Evolutionary conservation across 2,329 filamentous ascomycete species (phyloP).

Genomic region (Aspergillus luchuensis): DNA sequence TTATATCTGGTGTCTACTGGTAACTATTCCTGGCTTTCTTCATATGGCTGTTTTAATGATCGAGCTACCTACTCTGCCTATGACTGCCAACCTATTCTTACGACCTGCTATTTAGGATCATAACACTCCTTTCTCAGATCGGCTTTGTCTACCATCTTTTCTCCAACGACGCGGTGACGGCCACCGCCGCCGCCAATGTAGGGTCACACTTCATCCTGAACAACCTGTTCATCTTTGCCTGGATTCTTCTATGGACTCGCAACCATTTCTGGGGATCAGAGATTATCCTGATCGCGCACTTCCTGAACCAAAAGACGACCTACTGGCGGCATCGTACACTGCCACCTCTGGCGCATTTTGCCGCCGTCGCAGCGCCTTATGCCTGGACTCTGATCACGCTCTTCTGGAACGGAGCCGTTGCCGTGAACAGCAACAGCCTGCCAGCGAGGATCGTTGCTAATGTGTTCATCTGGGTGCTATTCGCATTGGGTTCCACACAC

Average conservation of each 20-base stretch:
- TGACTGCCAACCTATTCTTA: neutral
- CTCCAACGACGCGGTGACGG: constrained; percentile 62
- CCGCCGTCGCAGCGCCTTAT: constrained; percentile 74
- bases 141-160: constrained; percentile 78
- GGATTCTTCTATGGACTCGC: constrained; percentile 80
- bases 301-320: constrained; percentile 74
- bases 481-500: constrained; percentile 76
- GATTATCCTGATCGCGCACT: constrained; percentile 75
- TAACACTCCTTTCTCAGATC: constrained; percentile 73
- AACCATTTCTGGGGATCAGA: constrained; percentile 75
- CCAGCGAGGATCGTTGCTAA: constrained; percentile 81
- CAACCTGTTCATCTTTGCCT: constrained; percentile 80
- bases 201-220: constrained; percentile 82
- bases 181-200: constrained; percentile 72
- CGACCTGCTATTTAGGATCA: constrained; percentile 55
- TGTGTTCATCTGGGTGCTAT: constrained; percentile 81
- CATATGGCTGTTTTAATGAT: neutral
- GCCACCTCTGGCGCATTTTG: constrained; percentile 73
- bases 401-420: constrained; percentile 86
- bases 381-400: constrained; percentile 85
- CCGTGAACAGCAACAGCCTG: constrained; percentile 68
- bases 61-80: neutral
- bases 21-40: constrained; percentile 39
- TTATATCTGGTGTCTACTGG: constrained; percentile 73
- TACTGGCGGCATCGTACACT: constrained; percentile 79